Evolutionary conservation across 352 stramenopile genomes (phyloP).

Genomic region (Globisporangium iwayamae): DNA sequence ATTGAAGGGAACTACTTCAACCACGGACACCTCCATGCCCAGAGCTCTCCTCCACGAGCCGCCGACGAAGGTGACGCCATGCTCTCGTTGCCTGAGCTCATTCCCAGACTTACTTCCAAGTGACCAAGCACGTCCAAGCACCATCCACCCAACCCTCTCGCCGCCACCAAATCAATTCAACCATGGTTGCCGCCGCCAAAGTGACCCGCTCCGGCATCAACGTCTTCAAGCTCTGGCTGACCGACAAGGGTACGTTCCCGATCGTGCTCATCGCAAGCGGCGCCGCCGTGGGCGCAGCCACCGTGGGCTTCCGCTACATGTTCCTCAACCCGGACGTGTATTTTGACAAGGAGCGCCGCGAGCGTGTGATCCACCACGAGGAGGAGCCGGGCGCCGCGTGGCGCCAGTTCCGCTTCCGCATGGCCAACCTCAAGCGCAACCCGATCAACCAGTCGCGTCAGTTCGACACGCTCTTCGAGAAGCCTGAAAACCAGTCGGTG

Average conservation of each 20-base stretch:
- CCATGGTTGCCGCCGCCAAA: conserved; percentile 20
- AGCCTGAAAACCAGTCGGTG: conserved; percentile 50
- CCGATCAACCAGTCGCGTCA: conserved; percentile 72
- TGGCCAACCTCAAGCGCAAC: conserved; percentile 64
- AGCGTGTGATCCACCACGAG: conserved; percentile 42
- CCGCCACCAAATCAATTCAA: neutral
- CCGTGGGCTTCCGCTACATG: conserved; percentile 39
- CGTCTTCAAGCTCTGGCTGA: conserved; percentile 54
- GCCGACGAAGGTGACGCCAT: neutral
- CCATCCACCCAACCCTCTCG: neutral
- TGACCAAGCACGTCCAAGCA: conserved; percentile 1
- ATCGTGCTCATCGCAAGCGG: conserved; percentile 44
- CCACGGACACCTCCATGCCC: neutral
- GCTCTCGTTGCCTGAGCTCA: neutral
- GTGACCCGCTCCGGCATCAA: conserved; percentile 32
- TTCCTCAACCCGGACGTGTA: conserved; percentile 61
- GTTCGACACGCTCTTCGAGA: conserved; percentile 54
- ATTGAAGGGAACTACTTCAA: neutral
- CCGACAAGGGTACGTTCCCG: conserved; percentile 56
- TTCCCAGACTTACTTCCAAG: conserved; percentile 12
- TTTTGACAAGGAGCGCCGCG: conserved; percentile 60
- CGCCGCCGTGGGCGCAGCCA: conserved; percentile 30
- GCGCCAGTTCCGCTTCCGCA: conserved; percentile 62
- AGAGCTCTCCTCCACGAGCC: neutral
- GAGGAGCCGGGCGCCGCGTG: conserved; percentile 37